Percentiles rank a stretch among this genome's conserved stretches.
Conservation (phyloP, 2,329 filamentous ascomycete species). For the Paecilomyces variotii region DNA sequence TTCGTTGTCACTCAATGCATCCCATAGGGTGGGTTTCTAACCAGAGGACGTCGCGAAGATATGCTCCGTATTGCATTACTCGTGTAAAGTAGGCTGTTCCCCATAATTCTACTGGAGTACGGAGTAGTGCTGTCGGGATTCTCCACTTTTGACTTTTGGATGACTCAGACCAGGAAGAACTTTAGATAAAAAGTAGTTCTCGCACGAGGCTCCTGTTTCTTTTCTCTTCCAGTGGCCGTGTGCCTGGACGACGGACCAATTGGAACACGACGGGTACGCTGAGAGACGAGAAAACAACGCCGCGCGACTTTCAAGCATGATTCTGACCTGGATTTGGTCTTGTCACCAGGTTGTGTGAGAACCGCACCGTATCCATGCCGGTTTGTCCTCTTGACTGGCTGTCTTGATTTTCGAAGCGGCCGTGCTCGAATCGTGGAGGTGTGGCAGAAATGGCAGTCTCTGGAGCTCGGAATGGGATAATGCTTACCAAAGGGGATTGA, state of each 20-base stretch:
- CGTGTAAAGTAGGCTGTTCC: background rate
- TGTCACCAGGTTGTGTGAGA: background rate
- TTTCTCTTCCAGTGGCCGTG: background rate
- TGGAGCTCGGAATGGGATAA: background rate
- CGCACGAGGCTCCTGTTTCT: background rate
- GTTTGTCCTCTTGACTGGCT: background rate
- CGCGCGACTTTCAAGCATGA: background rate
- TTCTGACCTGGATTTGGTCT: background rate
- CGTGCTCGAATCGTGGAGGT: background rate
- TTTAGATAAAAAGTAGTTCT: background rate
- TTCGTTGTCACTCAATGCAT: no score
- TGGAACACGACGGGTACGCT: background rate
- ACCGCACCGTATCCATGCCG: background rate
- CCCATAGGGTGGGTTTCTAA: no score
- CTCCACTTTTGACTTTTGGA: background rate
- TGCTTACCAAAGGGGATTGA: background rate
- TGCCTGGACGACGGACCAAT: background rate
- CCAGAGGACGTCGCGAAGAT: background rate
- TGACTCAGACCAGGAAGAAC: background rate
- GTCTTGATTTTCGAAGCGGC: background rate
- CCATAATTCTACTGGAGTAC: background rate
- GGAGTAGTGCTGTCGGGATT: background rate
- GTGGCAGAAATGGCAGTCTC: background rate
- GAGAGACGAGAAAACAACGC: background rate
- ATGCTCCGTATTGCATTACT: background rate